A percentile compares a stretch with the other conserved stretches of the same genome.
Conservation (phyloP, 2,329 filamentous ascomycete species). For the Colletotrichum zoysiae region DNA sequence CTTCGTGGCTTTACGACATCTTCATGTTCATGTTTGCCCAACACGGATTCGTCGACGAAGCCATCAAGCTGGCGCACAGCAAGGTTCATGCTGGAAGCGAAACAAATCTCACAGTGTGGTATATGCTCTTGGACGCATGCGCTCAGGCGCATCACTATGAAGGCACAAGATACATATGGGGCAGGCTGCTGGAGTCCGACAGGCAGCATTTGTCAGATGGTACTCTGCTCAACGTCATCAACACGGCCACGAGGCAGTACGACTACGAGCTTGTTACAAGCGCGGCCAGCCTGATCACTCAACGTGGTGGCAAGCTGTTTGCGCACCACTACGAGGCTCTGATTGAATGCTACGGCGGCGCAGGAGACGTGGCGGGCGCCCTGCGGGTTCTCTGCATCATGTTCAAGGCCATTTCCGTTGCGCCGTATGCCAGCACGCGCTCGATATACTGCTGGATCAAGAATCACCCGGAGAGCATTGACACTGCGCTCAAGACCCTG, state of each 20-base stretch:
- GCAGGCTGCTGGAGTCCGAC: constrained; percentile 55
- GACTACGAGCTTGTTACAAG: constrained; percentile 78
- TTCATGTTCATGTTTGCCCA: constrained; percentile 81
- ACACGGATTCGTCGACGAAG: constrained; percentile 81
- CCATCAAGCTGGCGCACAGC: constrained; percentile 74
- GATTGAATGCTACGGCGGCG: constrained; percentile 75
- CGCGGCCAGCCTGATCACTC: constrained; percentile 74
- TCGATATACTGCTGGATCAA: constrained; percentile 70
- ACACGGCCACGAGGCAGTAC: constrained; percentile 75
- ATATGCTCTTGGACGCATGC: constrained; percentile 81
- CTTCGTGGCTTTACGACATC: constrained; percentile 83
- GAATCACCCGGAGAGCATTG: constrained; percentile 58
- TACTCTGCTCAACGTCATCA: constrained; percentile 76
- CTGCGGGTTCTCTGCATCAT: constrained; percentile 81
- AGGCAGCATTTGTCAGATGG: constrained; percentile 74
- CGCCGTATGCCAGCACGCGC: constrained; percentile 71
- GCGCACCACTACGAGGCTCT: constrained; percentile 84
- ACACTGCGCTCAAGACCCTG: constrained; percentile 68
- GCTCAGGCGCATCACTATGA: constrained; percentile 73
- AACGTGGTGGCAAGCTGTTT: constrained; percentile 68
- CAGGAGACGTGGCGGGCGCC: constrained; percentile 72
- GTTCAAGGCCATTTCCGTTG: constrained; percentile 70
- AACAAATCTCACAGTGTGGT: constrained; percentile 68
- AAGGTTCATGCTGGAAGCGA: constrained; percentile 58
- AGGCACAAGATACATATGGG: constrained; percentile 79